phyloP scores from a whole-genome alignment of 441 rosid genomes.

The Erodium trifolium region DNA sequence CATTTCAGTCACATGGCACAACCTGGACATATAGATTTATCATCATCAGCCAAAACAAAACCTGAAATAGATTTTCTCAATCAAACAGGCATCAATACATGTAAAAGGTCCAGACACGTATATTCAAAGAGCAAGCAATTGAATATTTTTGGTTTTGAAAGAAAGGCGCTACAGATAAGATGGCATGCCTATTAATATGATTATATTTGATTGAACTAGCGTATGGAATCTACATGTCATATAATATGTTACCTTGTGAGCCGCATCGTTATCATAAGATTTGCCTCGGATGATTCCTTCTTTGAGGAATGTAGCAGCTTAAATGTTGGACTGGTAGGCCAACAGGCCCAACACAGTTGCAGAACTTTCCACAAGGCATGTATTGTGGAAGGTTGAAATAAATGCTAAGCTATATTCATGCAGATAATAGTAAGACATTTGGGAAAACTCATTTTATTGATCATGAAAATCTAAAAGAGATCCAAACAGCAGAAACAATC shows the following conservation, averaged over 20 bases:
- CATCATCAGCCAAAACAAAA: background rate
- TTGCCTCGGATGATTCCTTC: too few species aligned
- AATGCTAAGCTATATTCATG: background rate
- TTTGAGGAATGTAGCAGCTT: too few species aligned
- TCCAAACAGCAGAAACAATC: background rate
- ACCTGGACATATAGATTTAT: background rate
- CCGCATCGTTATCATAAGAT: too few species aligned
- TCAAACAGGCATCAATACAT: background rate
- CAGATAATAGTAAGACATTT: background rate
- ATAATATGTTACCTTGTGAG: too few species aligned
- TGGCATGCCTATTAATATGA: background rate
- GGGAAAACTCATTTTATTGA: background rate
- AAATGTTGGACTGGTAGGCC: too few species aligned
- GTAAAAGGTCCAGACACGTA: background rate
- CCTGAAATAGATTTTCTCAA: background rate
- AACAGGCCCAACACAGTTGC: too few species aligned
- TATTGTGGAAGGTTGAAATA: too few species aligned
- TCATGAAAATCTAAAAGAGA: background rate
- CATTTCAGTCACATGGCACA: slow-evolving; percentile 2
- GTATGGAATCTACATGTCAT: too few species aligned
- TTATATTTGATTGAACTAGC: background rate
- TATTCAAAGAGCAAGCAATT: background rate
- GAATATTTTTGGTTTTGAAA: background rate
- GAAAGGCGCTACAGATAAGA: background rate
- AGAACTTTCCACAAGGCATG: too few species aligned